A percentile compares a stretch with the other conserved stretches of the same genome.
These are phyloP conservation scores for Lactarius hatsudake DNA, from an alignment of 768 basidiomycete species.

Conservation along the genomic window DNA sequence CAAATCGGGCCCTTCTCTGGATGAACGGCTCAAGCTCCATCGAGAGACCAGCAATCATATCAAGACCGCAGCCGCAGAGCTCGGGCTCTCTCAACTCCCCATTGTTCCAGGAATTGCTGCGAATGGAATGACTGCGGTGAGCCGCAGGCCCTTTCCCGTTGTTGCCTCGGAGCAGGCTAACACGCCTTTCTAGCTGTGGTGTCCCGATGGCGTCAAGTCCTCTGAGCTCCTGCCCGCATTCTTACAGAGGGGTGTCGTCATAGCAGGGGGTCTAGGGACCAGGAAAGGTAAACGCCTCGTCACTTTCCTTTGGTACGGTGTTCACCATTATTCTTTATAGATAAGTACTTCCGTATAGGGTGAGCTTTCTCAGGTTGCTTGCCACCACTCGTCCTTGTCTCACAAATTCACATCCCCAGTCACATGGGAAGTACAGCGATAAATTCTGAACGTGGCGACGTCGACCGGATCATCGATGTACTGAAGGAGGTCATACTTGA, in stretches of 20 bases:
- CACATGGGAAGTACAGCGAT: constrained; percentile 93
- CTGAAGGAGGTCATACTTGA: constrained; percentile 57
- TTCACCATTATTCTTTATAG: constrained; percentile 37
- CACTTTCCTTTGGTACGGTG: not conserved
- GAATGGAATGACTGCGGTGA: constrained; percentile 92
- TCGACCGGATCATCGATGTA: constrained; percentile 66
- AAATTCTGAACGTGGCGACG: constrained; percentile 64
- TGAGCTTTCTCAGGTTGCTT: constrained; percentile 27
- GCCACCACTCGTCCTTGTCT: constrained; percentile 3
- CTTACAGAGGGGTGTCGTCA: constrained; percentile 65
- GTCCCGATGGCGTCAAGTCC: constrained; percentile 76
- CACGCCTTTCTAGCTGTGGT: constrained; percentile 55
- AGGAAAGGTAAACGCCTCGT: constrained; percentile 17
- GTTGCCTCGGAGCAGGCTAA: not conserved
- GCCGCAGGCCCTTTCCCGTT: constrained; percentile 23
- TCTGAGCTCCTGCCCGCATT: constrained; percentile 77
- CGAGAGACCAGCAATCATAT: constrained; percentile 62
- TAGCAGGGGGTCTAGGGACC: constrained; percentile 72
- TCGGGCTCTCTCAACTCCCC: constrained; percentile 78
- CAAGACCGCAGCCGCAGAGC: constrained; percentile 57
- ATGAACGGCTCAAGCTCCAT: constrained; percentile 78
- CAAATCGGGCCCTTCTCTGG: constrained; percentile 56
- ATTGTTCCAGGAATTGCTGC: constrained; percentile 61
- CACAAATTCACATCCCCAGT: constrained; percentile 36
- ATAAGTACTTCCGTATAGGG: constrained; percentile 92